Evolutionary conservation across 148 eudicot genomes (phyloP), one percentile per base, ranked within the genome.

Genomic region (Mesembryanthemum crystallinum): DNA sequence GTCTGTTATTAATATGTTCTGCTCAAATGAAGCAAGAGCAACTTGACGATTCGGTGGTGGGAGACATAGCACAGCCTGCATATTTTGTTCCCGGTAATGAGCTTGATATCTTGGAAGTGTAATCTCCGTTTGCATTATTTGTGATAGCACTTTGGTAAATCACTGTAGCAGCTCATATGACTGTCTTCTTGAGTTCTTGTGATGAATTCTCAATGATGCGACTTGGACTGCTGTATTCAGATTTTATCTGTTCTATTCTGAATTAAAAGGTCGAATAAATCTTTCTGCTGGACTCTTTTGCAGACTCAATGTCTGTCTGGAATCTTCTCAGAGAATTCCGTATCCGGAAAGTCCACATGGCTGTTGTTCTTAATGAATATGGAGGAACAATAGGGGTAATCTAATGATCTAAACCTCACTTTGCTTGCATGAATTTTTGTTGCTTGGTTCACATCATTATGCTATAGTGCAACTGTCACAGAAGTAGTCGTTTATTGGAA

Each of bases 251-350:
- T 24, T 67, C 15, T 65, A 42, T 67, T 67, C 6, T 67, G 71
- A 67, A 43, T 24, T 67, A 13, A 11, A 66, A 66, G 27, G 3
- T 24, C 49, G 55, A 55, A 28, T 4, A 42, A 21, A 6, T 15
- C 29, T 71, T 52, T 30, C 30, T 1, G 8, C 8, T 49, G 28
- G 23, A 28, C 27, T 11, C 59, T 27, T 69, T 71, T 52, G 28
- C 93, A 91, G 97, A 91, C 88, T 91, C 97, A 71, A 91, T 91
- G 97, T 89, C 97, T 32, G 97, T 91, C 10, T 91, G 97, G 97
- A 91, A 91, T 76, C 97, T 91, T 82, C 93, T 91, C 73, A 85
- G 97, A 75, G 97, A 91, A 80, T 91, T 91, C 74, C 93, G 97
- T 72, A 91, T 91, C 80, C 82, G 97, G 79, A 91, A 91, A 87